phyloP scores from a whole-genome alignment of 2,329 filamentous ascomycete genomes.

The Herpotrichia juniperi region DNA sequence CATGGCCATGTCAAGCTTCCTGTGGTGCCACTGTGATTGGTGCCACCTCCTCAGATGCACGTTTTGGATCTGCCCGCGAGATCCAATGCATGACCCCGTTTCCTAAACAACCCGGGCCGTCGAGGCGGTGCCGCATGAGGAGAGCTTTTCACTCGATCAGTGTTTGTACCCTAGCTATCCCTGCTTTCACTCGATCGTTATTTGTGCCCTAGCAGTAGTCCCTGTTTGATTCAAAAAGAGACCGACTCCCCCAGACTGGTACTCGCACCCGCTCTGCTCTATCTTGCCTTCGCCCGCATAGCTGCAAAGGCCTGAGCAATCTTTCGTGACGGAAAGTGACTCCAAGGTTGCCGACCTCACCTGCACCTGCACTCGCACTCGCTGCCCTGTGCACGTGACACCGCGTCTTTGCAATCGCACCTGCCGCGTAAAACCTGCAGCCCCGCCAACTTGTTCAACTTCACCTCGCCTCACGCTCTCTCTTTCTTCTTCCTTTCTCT shows the following conservation, averaged over 20 bases:
- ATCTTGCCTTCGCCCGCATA: not conserved
- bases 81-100: slow-evolving; percentile 26
- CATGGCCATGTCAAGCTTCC: slow-evolving; percentile 23
- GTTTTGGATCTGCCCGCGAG: slow-evolving; percentile 26
- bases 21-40: slow-evolving; percentile 29
- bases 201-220: slow-evolving; percentile 29
- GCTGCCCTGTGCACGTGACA: slow-evolving; percentile 3
- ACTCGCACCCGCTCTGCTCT: slow-evolving; percentile 1
- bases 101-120: slow-evolving; percentile 28
- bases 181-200: slow-evolving; percentile 23
- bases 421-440: not conserved
- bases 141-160: slow-evolving; percentile 15
- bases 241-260: slow-evolving; percentile 11
- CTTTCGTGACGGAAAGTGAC: not conserved
- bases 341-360: not conserved
- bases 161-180: slow-evolving; percentile 33
- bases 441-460: not conserved
- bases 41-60: slow-evolving; percentile 19
- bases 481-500: not conserved
- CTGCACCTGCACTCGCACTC: not conserved
- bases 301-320: not conserved
- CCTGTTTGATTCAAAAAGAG: slow-evolving; percentile 17
- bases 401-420: not conserved
- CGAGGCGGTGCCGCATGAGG: slow-evolving; percentile 17
- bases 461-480: not conserved